Evolutionary conservation across 805 yeast species (phyloP).

Genomic region (Scheffersomyces spartinae): DNA sequence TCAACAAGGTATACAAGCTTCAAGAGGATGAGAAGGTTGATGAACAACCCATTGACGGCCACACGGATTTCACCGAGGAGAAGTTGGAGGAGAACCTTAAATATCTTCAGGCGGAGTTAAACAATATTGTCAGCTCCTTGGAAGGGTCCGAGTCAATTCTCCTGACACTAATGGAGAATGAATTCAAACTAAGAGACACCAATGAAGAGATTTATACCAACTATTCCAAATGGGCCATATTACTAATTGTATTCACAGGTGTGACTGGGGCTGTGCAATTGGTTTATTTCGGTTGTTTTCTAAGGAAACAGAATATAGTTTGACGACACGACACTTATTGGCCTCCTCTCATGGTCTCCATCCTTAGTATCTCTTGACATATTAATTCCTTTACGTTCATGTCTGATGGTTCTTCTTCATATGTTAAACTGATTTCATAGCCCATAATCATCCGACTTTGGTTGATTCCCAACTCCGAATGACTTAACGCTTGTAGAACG

Average conservation of each 20-base stretch:
- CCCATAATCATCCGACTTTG: conserved; percentile 70
- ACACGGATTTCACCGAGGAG: conserved; percentile 14
- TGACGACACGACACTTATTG: conserved; percentile 6
- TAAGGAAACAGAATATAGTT: conserved; percentile 18
- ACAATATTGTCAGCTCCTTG: conserved; percentile 18
- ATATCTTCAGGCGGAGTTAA: conserved; percentile 18
- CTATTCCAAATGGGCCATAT: conserved; percentile 18
- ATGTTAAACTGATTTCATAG: conserved; percentile 83
- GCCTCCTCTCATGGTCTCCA: conserved; percentile 16
- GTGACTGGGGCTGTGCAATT: conserved; percentile 20
- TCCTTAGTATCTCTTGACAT: conserved; percentile 13
- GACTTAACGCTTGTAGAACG: conserved; percentile 72
- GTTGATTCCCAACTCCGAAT: conserved; percentile 77
- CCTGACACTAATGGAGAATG: conserved; percentile 18
- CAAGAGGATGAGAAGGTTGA: conserved; percentile 5
- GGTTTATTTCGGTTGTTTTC: conserved; percentile 17
- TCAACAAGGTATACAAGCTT: conserved; percentile 8
- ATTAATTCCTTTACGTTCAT: conserved; percentile 14
- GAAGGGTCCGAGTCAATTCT: conserved; percentile 16
- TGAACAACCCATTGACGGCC: conserved; percentile 3
- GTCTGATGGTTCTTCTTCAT: conserved; percentile 36
- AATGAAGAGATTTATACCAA: conserved; percentile 26
- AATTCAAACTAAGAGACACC: conserved; percentile 21
- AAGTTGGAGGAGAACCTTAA: conserved; percentile 21
- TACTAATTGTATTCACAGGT: conserved; percentile 14